Conservation (phyloP, 176 grass and related monocot species). For the Sorghum bicolor region DNA sequence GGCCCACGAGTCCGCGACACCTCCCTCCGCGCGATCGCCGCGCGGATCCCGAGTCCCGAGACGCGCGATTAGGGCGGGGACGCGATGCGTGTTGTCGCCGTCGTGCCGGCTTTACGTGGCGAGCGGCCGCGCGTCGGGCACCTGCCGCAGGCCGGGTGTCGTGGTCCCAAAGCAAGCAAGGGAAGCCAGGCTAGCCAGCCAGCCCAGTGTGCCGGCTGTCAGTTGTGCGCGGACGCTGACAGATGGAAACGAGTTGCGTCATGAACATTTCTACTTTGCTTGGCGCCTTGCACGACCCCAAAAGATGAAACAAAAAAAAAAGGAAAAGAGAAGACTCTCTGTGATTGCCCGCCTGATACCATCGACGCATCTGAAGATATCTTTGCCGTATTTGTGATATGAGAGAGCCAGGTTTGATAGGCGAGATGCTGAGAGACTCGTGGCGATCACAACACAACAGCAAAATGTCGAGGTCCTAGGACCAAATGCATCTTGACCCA, state of each 20-base stretch:
- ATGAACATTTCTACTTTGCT: background rate
- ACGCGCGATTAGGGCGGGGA: background rate
- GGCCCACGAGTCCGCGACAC: too few species aligned
- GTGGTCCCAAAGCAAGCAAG: constrained; percentile 1
- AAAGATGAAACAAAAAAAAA: background rate
- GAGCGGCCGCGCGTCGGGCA: constrained; percentile 6
- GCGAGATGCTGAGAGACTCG: background rate
- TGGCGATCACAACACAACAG: background rate
- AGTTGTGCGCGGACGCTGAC: background rate
- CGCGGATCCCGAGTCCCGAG: too few species aligned
- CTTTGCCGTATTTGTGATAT: background rate
- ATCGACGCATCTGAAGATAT: background rate
- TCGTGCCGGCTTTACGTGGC: constrained; percentile 39
- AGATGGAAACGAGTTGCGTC: background rate
- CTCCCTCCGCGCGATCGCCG: too few species aligned
- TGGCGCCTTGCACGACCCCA: background rate
- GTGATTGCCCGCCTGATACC: background rate
- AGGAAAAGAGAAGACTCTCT: background rate
- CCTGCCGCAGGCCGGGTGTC: background rate
- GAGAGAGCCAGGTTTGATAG: background rate
- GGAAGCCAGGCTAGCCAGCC: background rate
- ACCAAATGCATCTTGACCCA: background rate
- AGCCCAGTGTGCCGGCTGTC: background rate
- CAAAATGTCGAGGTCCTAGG: background rate
- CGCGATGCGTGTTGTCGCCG: constrained; percentile 7